Base-by-base conservation (phyloP, 1,284 basidiomycete genomes). In the Exobasidium rhododendri region DNA sequence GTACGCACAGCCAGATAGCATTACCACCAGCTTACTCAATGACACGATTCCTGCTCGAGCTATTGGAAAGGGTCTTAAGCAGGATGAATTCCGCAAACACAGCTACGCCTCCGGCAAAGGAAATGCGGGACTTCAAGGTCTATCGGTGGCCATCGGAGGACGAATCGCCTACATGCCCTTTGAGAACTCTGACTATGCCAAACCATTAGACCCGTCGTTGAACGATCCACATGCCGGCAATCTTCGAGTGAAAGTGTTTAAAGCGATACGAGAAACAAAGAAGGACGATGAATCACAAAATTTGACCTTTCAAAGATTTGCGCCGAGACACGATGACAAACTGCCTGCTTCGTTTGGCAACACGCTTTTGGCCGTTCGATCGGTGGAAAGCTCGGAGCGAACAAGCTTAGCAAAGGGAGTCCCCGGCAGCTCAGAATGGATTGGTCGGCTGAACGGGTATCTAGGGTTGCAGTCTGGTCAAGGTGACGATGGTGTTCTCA, bases 1-100 rank as follows among this genome's bases (percentile, higher is more conserved):
- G 63, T 78, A 74, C 57, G 65, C 68, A 11, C 69, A 71, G 57
- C 75, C 75, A 10, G 75, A 78, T 61, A 59, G 56, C 7, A 73
- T 78, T 64, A 74, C 70, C 59, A 47, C 74, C 4, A 32, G 53
- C 40, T 31, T 75, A 28, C 64, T 78, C 13, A 62, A 65, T 31
- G 70, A 71, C 46, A 68, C 69, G 11, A 2, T 72, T 3, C 73
- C 65, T 0, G 75, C 69, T 17, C 61, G 72, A 13, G 70, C 72
- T 7, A 51, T 77, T 26, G 70, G 74, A 58, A 68, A 72, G 47
- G 63, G 66, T 7, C 2, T 40, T n/a, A 26, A 55, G 31, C 32
- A 29, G 11, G 6, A 6, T 13, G 6, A 6, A 30, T 54, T 10
- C 51, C 13, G 28, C 11, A 51, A 51, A 51, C 14, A 54, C 14